Base-by-base conservation (phyloP, 1,284 basidiomycete genomes). In the Microbotryomycetes sp. region DNA sequence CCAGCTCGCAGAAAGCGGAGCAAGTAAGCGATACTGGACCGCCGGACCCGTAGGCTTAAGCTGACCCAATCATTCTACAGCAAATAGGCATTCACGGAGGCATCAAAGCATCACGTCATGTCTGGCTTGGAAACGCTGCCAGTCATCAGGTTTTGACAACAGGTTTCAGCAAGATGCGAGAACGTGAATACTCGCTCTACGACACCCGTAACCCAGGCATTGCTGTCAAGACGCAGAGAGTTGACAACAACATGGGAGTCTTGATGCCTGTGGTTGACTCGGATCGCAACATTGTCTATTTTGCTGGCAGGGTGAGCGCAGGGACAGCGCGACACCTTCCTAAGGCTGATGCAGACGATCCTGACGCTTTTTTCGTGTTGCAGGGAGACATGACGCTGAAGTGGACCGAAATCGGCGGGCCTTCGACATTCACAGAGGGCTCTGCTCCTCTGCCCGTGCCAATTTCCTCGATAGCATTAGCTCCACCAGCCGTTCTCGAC, bases 331-430 rank as follows among this genome's bases (percentile, higher is more conserved):
- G n/a, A n/a, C n/a, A n/a, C 26, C 32, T 57, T 25, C 6, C 6
- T 25, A n/a, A 16, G 26, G 3, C 36, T 6, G 9, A 46, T 16
- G 22, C 25, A n/a, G n/a, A n/a, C n/a, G n/a, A n/a, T 22, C 6
- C 15, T 9, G 29, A 50, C 3, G 15, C 22, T 7, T 22, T 5
- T 47, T 3, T 6, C 46, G n/a, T 4, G 0, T 28, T 25, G 16
- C 36, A 72, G 63, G 78, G 78, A 1, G 78, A 79, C 69, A 77
- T 77, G 75, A 75, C 72, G 0, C 54, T 79, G 23, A 72, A 75
- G 5, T 78, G 78, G 71, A 64, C 76, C 51, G 78, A 79, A 63
- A 58, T 79, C 1, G 68, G 71, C 1, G 74, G 74, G 4, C 71
- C 74, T 5, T 57, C 64, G 16, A 74, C 73, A 25, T 76, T 74